These are phyloP conservation scores for Lojkania enalia DNA, from an alignment of 2,329 filamentous ascomycete genomes.

Conservation along the genomic window DNA sequence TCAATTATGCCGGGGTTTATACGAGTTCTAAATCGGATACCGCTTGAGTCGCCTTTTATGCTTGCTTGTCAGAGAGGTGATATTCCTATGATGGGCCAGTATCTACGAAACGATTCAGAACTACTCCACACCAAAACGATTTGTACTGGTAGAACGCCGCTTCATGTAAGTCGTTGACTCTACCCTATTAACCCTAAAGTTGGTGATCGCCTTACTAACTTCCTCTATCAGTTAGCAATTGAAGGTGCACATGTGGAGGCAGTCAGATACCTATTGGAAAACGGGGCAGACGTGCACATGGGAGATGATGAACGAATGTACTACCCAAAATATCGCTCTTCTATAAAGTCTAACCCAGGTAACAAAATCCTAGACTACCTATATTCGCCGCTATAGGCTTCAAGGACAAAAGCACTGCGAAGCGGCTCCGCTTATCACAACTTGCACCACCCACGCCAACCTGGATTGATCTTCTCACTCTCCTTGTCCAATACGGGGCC, in stretches of 20 bases:
- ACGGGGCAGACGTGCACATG: neutral
- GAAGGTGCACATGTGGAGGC: neutral
- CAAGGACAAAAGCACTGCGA: neutral
- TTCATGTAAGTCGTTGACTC: neutral
- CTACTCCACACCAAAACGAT: neutral
- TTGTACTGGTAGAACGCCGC: neutral
- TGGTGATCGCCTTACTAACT: neutral
- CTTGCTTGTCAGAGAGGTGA: too few relatives aligned
- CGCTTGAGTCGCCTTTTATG: neutral
- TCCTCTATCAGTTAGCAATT: neutral
- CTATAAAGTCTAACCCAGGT: neutral
- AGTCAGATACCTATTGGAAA: neutral
- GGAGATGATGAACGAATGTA: neutral
- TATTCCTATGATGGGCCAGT: too few relatives aligned
- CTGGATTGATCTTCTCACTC: neutral
- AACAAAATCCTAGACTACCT: neutral
- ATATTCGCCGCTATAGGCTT: conserved; percentile 1
- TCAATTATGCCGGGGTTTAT: too few relatives aligned
- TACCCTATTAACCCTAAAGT: too few relatives aligned
- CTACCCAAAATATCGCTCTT: neutral
- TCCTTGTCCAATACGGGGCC: conserved; percentile 1
- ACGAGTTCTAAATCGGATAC: too few relatives aligned
- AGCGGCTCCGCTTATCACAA: neutral
- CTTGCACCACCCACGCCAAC: neutral
- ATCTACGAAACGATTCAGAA: neutral